Base-by-base conservation (phyloP, 2,329 filamentous ascomycete species). In the Paradendryphiella salina region DNA sequence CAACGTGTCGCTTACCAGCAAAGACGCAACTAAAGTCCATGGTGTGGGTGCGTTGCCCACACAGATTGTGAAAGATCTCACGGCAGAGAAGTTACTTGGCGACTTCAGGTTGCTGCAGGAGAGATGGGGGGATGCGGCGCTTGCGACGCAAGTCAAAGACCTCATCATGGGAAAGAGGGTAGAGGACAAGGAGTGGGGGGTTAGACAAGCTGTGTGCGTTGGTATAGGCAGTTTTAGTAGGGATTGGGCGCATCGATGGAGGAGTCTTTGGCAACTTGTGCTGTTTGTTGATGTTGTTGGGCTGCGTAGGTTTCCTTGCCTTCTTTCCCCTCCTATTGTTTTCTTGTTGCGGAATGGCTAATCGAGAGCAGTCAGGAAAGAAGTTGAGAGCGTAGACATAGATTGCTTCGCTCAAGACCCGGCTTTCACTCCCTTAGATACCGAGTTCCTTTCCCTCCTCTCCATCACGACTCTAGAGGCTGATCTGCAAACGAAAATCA, bases 251-350 rank as follows among this genome's bases (percentile, higher is more conserved):
- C 64, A 72, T 57, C 57, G 71, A 9, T 58, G 59, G 45, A 56
- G 70, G 13, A 60, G 63, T 15, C 40, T 74, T 53, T 73, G 72
- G 72, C 72, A 74, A 59, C 60, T 74, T 31, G 70, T 73, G 6
- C 42, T 72, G 36, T 73, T 74, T 41, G 29, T 66, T 41, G 56
- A 55, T 28, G 57, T 68, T 18, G 55, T 70, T 11, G 31, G 38
- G n/a, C 21, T 50, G 2, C 36, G 60, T 54, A 47, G 17, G 52
- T 42, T 35, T 10, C 23, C 21, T 29, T 26, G 8, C 31, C n/a
- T 34, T 7, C 26, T 10, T 36, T 8, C 6, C 14, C 3, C 13
- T 3, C n/a, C 7, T 3, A 14, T 10, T 6, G 17, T n/a, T 11
- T n/a, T 11, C 10, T 32, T 9, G 7, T 10, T 3, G 2, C 13